Base-by-base conservation (phyloP, 805 yeast genomes). In the Sungouiella thailandica region DNA sequence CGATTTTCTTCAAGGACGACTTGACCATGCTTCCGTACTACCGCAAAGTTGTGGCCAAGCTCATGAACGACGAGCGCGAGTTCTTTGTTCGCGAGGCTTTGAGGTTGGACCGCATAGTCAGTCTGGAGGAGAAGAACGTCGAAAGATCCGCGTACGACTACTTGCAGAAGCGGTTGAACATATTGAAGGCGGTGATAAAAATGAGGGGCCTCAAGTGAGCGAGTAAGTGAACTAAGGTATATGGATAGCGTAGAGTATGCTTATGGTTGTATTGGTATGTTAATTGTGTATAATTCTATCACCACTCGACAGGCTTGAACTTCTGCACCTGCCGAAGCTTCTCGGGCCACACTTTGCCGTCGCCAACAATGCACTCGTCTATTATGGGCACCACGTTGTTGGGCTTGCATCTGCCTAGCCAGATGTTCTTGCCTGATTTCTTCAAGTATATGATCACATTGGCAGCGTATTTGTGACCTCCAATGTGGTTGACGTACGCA, bases 381-480 rank as follows among this genome's bases (percentile, higher is more conserved):
- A 86, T 72, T 8, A 90, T 77, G 2, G 83, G 80, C 36, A 72
- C 70, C 16, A 81, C 83, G 49, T 86, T 84, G 32, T 70, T 68
- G 4, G 97, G 97, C 3, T 75, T 69, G 35, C 94, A 81, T 40
- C 90, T 71, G 1, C 95, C 98, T 52, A 86, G 64, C 97, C 97
- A 88, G 18, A 88, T 74, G 37, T 80, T 78, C 44, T 84, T 83
- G 5, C 93, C 94, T 8, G 74, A 62, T 12, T 44, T 34, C 43
- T 72, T 78, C 43, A 78, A 61, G 53, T 87, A 88, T 11, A 90
- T 74, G 32, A 87, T 70, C 3, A 86, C 83, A 55, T 90, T 90
- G 2, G 97, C 97, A 1, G 93, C 87, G 58, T 68, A 93, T 57
- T 93, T 93, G 60, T 90, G 98, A 4, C 97, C 97, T 5, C 98